Percentiles rank a stretch among this genome's conserved stretches.
Evolutionary conservation across 768 basidiomycete genomes (phyloP).

Genomic region (Trametes gibbosa): DNA sequence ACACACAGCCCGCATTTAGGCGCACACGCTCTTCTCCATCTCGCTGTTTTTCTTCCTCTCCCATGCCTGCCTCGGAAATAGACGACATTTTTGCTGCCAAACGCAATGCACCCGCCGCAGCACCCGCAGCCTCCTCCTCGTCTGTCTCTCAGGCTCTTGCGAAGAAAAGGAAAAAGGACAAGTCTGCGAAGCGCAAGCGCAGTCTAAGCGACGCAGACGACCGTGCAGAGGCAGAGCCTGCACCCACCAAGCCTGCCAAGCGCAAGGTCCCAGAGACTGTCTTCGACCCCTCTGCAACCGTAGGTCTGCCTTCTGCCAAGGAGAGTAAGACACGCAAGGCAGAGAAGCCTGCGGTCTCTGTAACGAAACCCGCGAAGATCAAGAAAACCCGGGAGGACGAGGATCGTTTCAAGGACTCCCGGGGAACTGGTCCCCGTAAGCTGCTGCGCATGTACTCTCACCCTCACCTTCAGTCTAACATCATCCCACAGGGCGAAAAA

Average conservation of each 20-base stretch:
- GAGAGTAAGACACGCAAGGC: conserved; percentile 34
- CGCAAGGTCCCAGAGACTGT: conserved; percentile 54
- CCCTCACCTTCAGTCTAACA: conserved; percentile 8
- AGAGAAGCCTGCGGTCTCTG: conserved; percentile 17
- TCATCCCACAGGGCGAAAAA: conserved; percentile 59
- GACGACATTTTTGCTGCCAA: conserved; percentile 75
- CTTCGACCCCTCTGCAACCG: conserved; percentile 59
- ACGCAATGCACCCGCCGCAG: conserved; percentile 10
- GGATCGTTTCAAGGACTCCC: conserved; percentile 66
- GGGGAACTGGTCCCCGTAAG: conserved; percentile 70
- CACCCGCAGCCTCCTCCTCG: conserved; percentile 24
- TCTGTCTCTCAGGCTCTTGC: conserved; percentile 26
- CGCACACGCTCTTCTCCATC: conserved; percentile 7
- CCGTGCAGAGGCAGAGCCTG: conserved; percentile 9
- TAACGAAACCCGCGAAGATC: conserved; percentile 24
- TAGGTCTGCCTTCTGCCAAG: conserved; percentile 30
- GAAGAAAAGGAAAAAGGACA: conserved; percentile 48
- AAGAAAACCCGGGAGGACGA: conserved; percentile 37
- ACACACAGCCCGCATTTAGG: background rate
- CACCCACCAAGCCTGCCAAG: conserved; percentile 26
- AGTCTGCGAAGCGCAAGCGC: conserved; percentile 27
- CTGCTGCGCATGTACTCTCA: conserved; percentile 22
- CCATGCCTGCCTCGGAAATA: conserved; percentile 69
- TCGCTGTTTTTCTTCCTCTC: conserved; percentile 16
- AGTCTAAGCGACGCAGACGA: conserved; percentile 6